phyloP scores from a whole-genome alignment of 2,329 filamentous ascomycete species.

The Neofusicoccum cordaticola region DNA sequence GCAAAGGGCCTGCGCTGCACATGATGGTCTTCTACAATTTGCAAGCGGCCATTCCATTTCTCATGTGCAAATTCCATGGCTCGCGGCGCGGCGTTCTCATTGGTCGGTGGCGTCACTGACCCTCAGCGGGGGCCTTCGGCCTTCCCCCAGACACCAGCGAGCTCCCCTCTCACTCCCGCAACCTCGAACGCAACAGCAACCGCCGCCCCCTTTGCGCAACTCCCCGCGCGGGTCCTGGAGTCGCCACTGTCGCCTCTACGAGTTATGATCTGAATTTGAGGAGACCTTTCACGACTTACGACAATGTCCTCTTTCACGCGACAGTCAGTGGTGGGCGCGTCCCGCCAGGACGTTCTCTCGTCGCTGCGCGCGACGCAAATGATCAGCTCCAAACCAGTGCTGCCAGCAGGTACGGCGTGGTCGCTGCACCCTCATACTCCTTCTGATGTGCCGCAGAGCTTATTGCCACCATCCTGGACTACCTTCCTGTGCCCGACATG shows the following conservation, averaged over 20 bases:
- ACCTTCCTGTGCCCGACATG: constrained; percentile 80
- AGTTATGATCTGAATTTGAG: background rate
- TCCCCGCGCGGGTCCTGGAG: background rate
- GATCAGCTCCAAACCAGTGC: constrained; percentile 69
- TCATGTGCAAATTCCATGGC: background rate
- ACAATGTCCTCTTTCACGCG: constrained; percentile 32
- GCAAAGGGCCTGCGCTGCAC: background rate
- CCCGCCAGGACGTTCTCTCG: constrained; percentile 58
- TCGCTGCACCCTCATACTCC: background rate
- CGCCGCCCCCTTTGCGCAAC: background rate
- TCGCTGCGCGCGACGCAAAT: constrained; percentile 79
- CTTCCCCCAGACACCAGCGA: constrained; percentile 3
- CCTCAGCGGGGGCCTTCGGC: constrained; percentile 2
- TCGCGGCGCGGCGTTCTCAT: background rate
- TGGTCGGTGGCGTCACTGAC: background rate
- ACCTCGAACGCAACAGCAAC: background rate
- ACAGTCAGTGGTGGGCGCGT: constrained; percentile 25
- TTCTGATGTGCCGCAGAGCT: constrained; percentile 60
- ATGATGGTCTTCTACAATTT: background rate
- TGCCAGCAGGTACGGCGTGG: constrained; percentile 71
- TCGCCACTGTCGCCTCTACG: background rate
- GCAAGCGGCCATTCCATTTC: background rate
- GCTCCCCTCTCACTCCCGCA: constrained; percentile 6
- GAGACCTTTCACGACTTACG: background rate
- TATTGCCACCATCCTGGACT: constrained; percentile 81